Conservation (phyloP, 1,284 basidiomycete genomes). For the Ganoderma resinaceum region DNA sequence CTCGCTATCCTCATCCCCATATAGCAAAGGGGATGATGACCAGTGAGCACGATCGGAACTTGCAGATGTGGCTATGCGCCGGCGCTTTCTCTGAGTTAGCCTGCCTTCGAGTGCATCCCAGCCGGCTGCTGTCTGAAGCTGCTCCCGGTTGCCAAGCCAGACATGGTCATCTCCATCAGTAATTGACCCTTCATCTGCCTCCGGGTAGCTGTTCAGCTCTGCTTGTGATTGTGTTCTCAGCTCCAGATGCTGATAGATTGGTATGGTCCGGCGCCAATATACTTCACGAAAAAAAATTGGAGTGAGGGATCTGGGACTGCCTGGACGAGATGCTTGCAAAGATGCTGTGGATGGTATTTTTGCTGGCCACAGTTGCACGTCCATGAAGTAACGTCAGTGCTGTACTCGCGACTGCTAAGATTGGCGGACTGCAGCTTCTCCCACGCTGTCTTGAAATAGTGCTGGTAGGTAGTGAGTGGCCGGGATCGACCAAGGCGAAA, state of each 20-base stretch:
- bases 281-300: background rate
- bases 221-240: background rate
- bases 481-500: background rate
- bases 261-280: background rate
- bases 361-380: constrained; percentile 31
- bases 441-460: constrained; percentile 14
- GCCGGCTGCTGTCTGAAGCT: background rate
- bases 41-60: background rate
- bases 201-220: background rate
- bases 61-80: background rate
- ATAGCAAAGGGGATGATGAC: background rate
- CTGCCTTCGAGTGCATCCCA: background rate
- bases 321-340: constrained; percentile 31
- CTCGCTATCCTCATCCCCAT: background rate
- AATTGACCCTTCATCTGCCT: background rate
- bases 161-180: background rate
- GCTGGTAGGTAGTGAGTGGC: background rate
- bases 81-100: background rate
- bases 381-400: constrained; percentile 18
- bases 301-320: constrained; percentile 7
- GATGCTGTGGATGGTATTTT: constrained; percentile 27
- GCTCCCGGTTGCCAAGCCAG: background rate
- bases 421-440: constrained; percentile 7
- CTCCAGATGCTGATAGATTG: background rate
- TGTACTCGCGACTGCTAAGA: constrained; percentile 18